A percentile compares a stretch with the other conserved stretches of the same genome.
phyloP scores from a whole-genome alignment of 2,329 filamentous ascomycete species.

The Mycosphaerella arachidis region DNA sequence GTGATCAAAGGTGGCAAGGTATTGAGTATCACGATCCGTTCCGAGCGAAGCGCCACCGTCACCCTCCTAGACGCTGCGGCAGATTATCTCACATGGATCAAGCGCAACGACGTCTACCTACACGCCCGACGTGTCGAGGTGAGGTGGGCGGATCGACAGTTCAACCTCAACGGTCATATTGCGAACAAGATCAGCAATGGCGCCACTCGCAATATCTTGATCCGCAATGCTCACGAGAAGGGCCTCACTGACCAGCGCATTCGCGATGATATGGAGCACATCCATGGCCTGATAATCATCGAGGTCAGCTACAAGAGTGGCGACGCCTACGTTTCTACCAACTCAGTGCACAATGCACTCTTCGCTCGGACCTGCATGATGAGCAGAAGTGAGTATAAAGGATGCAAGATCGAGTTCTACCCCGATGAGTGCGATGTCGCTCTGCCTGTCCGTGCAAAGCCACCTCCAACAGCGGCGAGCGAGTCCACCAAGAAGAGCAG shows the following conservation, averaged over 20 bases:
- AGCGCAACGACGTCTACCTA: constrained; percentile 63
- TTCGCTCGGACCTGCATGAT: constrained; percentile 77
- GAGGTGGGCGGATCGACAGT: constrained; percentile 68
- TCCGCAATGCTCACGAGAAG: constrained; percentile 51
- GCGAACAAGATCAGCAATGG: constrained; percentile 60
- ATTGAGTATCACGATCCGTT: constrained; percentile 62
- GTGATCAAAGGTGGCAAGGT: constrained; percentile 66
- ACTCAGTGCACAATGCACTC: constrained; percentile 70
- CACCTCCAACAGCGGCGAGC: constrained; percentile 24
- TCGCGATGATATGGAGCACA: constrained; percentile 72
- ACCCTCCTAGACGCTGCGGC: constrained; percentile 64
- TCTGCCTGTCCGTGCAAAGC: constrained; percentile 37
- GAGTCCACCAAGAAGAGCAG: constrained; percentile 37
- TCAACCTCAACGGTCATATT: constrained; percentile 59
- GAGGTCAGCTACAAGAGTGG: constrained; percentile 55
- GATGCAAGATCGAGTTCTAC: constrained; percentile 65
- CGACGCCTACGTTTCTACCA: constrained; percentile 67
- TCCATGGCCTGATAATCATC: constrained; percentile 71
- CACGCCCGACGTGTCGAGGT: constrained; percentile 64
- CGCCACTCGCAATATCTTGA: constrained; percentile 69
- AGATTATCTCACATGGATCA: constrained; percentile 61
- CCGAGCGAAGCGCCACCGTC: constrained; percentile 59
- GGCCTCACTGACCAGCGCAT: constrained; percentile 60
- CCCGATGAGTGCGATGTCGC: constrained; percentile 67
- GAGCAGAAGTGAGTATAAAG: constrained; percentile 62